Evolutionary conservation across 495 filamentous ascomycete genomes (phyloP).

Genomic region (Hypoxylon rickii): DNA sequence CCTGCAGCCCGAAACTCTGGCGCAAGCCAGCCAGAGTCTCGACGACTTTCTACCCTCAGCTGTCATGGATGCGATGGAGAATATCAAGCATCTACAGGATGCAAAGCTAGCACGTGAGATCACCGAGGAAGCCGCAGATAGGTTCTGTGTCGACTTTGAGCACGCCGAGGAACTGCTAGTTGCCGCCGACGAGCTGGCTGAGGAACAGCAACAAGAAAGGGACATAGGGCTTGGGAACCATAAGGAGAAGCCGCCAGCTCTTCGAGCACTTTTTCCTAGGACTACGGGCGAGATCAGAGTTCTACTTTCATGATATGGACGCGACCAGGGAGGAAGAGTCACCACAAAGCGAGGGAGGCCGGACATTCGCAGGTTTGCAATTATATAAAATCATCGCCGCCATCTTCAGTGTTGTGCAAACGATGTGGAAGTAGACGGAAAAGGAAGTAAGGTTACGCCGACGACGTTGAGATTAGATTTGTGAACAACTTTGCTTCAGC

Average conservation of each 20-base stretch:
- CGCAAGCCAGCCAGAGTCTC: conserved; percentile 71
- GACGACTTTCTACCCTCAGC: conserved; percentile 93
- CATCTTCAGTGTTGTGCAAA: neutral
- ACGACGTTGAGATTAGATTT: too few relatives aligned
- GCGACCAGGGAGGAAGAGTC: neutral
- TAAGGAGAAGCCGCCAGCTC: conserved; percentile 47
- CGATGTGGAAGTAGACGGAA: neutral
- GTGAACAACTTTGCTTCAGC: too few relatives aligned
- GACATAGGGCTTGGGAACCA: conserved; percentile 25
- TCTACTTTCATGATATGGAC: conserved; percentile 56
- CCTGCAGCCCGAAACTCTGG: conserved; percentile 67
- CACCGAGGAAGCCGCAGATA: conserved; percentile 81
- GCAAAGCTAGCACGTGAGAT: conserved; percentile 70
- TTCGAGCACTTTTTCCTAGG: conserved; percentile 76
- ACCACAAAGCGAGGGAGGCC: neutral
- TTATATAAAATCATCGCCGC: too few relatives aligned
- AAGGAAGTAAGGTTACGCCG: too few relatives aligned
- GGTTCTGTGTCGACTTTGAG: conserved; percentile 91
- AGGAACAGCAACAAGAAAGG: conserved; percentile 42
- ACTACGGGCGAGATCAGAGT: conserved; percentile 87
- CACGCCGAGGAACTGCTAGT: conserved; percentile 70
- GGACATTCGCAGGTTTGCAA: too few relatives aligned
- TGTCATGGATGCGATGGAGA: conserved; percentile 85
- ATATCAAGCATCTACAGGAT: conserved; percentile 73
- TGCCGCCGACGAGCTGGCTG: conserved; percentile 50